These are phyloP conservation scores for Neolentinus lepideus DNA, from an alignment of 1,284 basidiomycete species.

Conservation along the genomic window DNA sequence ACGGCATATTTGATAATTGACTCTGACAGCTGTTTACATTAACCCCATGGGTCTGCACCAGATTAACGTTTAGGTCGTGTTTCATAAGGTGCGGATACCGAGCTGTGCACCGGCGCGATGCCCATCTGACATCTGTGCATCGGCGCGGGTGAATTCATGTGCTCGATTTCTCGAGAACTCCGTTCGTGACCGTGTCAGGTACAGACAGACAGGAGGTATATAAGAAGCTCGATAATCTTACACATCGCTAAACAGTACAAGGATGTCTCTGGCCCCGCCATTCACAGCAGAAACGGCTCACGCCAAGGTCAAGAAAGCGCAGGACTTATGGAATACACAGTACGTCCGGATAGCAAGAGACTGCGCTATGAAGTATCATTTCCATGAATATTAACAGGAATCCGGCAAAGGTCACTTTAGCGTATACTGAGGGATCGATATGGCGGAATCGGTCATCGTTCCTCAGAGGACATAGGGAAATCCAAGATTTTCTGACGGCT, in stretches of 20 bases:
- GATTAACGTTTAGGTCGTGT: too few relatives aligned
- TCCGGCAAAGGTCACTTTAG: constrained; percentile 27
- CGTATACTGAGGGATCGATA: constrained; percentile 48
- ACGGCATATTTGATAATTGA: too few relatives aligned
- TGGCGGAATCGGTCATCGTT: constrained; percentile 58
- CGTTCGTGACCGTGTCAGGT: too few relatives aligned
- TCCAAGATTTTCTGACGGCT: constrained; percentile 40
- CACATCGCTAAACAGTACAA: neutral
- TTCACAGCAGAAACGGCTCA: constrained; percentile 25
- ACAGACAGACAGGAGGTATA: too few relatives aligned
- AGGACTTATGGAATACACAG: constrained; percentile 25
- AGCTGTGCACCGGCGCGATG: too few relatives aligned
- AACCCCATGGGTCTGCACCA: too few relatives aligned
- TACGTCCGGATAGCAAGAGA: neutral
- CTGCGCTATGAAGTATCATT: neutral
- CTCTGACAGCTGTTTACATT: too few relatives aligned
- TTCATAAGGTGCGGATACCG: too few relatives aligned
- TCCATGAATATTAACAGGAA: constrained; percentile 9
- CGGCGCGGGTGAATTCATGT: too few relatives aligned
- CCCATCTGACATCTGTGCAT: too few relatives aligned
- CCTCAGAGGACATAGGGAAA: constrained; percentile 37
- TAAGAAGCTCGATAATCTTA: too few relatives aligned
- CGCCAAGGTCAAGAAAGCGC: constrained; percentile 27
- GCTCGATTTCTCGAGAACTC: too few relatives aligned
- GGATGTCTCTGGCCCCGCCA: constrained; percentile 23